Percentiles rank a stretch among this genome's conserved stretches.
phyloP scores from a whole-genome alignment of 768 basidiomycete genomes.

The Russula brevipes region DNA sequence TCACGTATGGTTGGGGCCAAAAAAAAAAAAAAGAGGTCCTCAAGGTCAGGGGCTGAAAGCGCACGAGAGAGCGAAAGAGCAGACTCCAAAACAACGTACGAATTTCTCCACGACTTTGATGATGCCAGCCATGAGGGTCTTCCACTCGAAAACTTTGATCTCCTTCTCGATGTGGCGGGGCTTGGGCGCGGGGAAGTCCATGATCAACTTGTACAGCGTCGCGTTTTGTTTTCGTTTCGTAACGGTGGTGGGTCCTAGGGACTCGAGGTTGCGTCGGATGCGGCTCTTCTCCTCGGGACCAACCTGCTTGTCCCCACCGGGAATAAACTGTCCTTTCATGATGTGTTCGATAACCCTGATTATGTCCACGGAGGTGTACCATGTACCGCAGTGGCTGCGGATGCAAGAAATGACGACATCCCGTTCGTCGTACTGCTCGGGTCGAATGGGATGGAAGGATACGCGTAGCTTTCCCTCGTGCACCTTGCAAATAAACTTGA shows the following conservation, averaged over 20 bases:
- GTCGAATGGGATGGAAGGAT: slow-evolving; percentile 68
- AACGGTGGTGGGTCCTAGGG: slow-evolving; percentile 84
- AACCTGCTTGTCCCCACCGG: slow-evolving; percentile 29
- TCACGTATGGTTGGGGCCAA: background rate
- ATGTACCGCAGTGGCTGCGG: slow-evolving; percentile 72
- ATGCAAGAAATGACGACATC: slow-evolving; percentile 94
- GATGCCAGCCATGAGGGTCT: slow-evolving; percentile 59
- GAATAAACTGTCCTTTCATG: slow-evolving; percentile 69
- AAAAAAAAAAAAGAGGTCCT: too few relatives aligned
- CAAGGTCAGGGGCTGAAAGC: background rate
- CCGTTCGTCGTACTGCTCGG: slow-evolving; percentile 65
- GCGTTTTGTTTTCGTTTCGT: slow-evolving; percentile 72
- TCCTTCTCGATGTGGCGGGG: slow-evolving; percentile 98
- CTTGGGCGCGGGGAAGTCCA: slow-evolving; percentile 92
- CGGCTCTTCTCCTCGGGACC: slow-evolving; percentile 85
- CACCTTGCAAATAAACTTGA: slow-evolving; percentile 77
- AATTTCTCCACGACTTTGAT: slow-evolving; percentile 84
- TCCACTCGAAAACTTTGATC: slow-evolving; percentile 83
- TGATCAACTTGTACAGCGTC: slow-evolving; percentile 90
- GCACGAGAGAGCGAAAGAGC: too few relatives aligned
- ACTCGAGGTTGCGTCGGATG: slow-evolving; percentile 90
- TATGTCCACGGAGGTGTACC: slow-evolving; percentile 92
- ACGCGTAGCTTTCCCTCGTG: slow-evolving; percentile 73
- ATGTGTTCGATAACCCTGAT: slow-evolving; percentile 87
- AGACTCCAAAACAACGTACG: slow-evolving; percentile 38